Conservation (phyloP, 345 rosid genomes). For the Populus euphratica region DNA sequence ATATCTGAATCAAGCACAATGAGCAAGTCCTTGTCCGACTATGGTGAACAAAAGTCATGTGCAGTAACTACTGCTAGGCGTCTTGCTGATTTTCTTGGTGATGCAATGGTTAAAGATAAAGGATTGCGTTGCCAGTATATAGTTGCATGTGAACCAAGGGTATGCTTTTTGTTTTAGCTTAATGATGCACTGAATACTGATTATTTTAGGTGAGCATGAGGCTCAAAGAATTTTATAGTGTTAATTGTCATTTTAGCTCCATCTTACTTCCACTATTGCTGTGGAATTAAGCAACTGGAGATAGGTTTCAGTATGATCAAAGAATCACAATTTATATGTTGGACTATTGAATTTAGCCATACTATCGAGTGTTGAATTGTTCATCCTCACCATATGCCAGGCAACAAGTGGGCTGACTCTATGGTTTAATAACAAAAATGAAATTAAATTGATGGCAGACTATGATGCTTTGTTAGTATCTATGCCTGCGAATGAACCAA, state of each 20-base stretch:
- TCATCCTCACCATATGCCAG: too few species aligned
- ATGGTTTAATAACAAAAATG: too few species aligned
- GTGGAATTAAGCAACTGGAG: background rate
- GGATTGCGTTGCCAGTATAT: slow-evolving; percentile 96
- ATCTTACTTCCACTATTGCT: slow-evolving; percentile 5
- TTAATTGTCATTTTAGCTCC: background rate
- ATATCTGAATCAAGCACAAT: slow-evolving; percentile 99
- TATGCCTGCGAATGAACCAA: too few species aligned
- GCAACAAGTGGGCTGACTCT: too few species aligned
- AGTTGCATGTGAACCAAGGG: slow-evolving; percentile 93
- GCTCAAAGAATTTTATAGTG: background rate
- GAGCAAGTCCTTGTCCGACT: slow-evolving; percentile 97
- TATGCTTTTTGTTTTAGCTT: slow-evolving; percentile 30
- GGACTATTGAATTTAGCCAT: too few species aligned
- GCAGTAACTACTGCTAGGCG: slow-evolving; percentile 98
- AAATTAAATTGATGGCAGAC: too few species aligned
- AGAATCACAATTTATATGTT: too few species aligned
- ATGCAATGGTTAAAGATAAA: slow-evolving; percentile 91
- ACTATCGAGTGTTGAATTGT: too few species aligned
- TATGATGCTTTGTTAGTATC: too few species aligned
- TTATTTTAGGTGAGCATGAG: background rate
- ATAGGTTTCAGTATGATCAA: background rate
- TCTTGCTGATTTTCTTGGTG: slow-evolving; percentile 90
- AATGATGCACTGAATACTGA: slow-evolving; percentile 2
- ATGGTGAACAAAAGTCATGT: slow-evolving; percentile 94